These are phyloP conservation scores for Eutypa lata DNA, from an alignment of 2,329 filamentous ascomycete species.

Conservation along the genomic window DNA sequence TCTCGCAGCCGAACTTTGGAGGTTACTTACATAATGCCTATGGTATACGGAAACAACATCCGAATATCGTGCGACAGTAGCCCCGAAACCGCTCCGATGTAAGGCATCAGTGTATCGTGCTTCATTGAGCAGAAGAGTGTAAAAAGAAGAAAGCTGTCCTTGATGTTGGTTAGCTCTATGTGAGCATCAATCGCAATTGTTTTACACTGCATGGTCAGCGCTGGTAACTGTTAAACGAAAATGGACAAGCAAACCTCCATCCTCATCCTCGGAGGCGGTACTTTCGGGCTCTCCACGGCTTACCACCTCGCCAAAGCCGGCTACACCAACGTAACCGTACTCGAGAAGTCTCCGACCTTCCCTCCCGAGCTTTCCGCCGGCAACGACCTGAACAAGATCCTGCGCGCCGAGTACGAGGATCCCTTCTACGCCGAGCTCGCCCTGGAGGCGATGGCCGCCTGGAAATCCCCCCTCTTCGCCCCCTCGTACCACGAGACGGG, in stretches of 20 bases:
- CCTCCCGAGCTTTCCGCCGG: slow-evolving; percentile 49
- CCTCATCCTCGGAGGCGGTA: slow-evolving; percentile 35
- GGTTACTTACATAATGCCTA: no score
- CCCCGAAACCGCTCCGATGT: no score
- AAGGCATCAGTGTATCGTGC: no score
- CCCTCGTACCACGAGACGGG: slow-evolving; percentile 47
- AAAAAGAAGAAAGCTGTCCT: no score
- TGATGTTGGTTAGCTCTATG: no score
- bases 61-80: no score
- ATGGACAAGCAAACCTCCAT: slow-evolving; percentile 7
- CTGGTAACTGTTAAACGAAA: no score
- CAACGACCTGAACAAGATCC: slow-evolving; percentile 61
- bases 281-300: slow-evolving; percentile 35
- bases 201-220: no score
- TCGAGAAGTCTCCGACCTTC: slow-evolving; percentile 27
- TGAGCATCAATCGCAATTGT: no score
- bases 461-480: slow-evolving; percentile 44
- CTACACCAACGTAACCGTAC: slow-evolving; percentile 38
- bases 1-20: no score
- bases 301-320: slow-evolving; percentile 37
- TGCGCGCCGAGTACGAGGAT: slow-evolving; percentile 57
- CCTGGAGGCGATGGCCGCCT: slow-evolving; percentile 51
- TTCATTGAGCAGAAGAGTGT: no score
- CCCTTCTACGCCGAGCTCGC: slow-evolving; percentile 53
- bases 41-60: no score